Conservation (phyloP, 768 basidiomycete species). For the Cantharellus anzutake region DNA sequence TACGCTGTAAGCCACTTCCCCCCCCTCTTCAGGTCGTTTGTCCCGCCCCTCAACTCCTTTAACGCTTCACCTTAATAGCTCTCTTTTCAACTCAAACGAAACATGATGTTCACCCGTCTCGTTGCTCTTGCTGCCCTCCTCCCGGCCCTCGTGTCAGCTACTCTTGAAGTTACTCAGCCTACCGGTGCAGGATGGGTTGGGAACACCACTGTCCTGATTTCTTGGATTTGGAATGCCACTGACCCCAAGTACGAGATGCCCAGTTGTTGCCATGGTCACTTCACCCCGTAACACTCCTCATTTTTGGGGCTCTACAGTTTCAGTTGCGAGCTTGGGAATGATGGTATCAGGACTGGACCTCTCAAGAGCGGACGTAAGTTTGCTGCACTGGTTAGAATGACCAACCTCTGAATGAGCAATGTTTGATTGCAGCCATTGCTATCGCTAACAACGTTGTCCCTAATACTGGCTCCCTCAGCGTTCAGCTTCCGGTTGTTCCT, state of each 20-base stretch:
- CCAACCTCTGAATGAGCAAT: neutral
- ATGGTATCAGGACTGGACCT: neutral
- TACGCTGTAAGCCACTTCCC: too few species aligned
- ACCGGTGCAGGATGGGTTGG: neutral
- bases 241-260: too few species aligned
- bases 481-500: neutral
- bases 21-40: too few species aligned
- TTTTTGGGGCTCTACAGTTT: neutral
- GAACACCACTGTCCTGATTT: neutral
- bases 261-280: too few species aligned
- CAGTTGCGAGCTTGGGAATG: neutral
- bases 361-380: neutral
- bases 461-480: neutral
- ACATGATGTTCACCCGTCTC: neutral
- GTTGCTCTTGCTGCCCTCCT: neutral
- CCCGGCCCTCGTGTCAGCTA: neutral
- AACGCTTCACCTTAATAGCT: too few species aligned
- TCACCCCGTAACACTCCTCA: too few species aligned
- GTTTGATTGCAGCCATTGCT: neutral
- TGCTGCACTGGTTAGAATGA: neutral
- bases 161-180: neutral
- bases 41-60: too few species aligned
- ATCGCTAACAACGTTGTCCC: neutral
- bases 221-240: neutral
- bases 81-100: too few species aligned